These are phyloP conservation scores for Soucietia sequanensis DNA, from an alignment of 805 yeast species.

Conservation along the genomic window DNA sequence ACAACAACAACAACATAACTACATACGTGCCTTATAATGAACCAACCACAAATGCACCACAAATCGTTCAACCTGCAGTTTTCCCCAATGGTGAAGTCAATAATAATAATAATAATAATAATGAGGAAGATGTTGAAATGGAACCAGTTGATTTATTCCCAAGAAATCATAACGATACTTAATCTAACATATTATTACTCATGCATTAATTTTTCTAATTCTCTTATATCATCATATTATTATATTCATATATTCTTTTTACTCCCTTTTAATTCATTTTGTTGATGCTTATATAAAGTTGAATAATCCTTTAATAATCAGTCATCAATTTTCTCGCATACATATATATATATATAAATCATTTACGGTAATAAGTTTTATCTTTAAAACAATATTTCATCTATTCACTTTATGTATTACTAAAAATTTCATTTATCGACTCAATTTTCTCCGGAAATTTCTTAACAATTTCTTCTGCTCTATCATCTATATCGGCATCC, in stretches of 20 bases:
- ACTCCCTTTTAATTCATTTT: background rate
- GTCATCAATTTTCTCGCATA: too few species aligned
- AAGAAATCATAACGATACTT: slow-evolving; percentile 6
- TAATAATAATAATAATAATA: slow-evolving; percentile 13
- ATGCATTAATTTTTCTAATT: background rate
- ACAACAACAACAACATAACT: slow-evolving; percentile 7
- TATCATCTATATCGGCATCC: background rate
- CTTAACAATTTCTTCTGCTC: background rate
- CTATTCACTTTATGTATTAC: too few species aligned
- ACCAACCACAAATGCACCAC: slow-evolving; percentile 44
- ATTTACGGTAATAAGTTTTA: too few species aligned
- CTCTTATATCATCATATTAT: background rate
- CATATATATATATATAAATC: too few species aligned
- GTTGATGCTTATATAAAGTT: too few species aligned
- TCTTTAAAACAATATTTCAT: too few species aligned
- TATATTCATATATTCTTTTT: background rate
- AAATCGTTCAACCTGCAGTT: slow-evolving; percentile 40
- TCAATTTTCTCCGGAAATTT: too few species aligned
- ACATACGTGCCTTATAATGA: too few species aligned
- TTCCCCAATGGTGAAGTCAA: slow-evolving; percentile 30
- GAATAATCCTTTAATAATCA: too few species aligned
- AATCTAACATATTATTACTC: background rate
- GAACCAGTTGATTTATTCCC: slow-evolving; percentile 27
- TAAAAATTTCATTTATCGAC: too few species aligned
- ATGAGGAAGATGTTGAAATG: slow-evolving; percentile 35